A percentile compares a stretch with the other conserved stretches of the same genome.
Conservation (phyloP, 345 rosid genomes). For the Hibiscus syriacus region DNA sequence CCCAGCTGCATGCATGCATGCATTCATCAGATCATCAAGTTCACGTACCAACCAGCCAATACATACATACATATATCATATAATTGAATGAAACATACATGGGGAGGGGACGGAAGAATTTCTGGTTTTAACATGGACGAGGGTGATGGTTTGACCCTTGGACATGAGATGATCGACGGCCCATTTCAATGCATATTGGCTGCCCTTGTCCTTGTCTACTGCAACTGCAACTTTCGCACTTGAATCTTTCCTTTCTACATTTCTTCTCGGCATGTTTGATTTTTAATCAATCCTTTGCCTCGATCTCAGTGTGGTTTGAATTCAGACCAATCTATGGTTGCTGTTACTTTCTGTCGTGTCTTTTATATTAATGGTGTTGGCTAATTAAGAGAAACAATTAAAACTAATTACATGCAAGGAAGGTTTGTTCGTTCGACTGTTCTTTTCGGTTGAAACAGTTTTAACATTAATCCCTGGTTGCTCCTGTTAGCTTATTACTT, state of each 20-base stretch:
- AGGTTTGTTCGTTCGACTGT: background rate
- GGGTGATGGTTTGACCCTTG: constrained; percentile 51
- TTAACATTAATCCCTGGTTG: background rate
- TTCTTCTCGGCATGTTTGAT: constrained; percentile 7
- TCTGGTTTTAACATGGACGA: constrained; percentile 54
- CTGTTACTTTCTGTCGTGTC: background rate
- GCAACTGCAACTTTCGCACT: constrained; percentile 56
- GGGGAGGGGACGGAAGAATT: constrained; percentile 32
- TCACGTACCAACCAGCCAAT: background rate
- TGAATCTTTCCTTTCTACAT: constrained; percentile 21
- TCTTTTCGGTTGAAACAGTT: background rate
- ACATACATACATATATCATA: background rate
- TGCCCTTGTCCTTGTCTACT: constrained; percentile 65
- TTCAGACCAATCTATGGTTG: background rate
- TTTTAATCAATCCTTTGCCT: background rate
- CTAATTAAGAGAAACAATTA: background rate
- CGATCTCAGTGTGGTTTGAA: background rate
- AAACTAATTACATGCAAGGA: background rate
- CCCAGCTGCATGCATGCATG: constrained; percentile 30
- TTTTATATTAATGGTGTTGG: background rate
- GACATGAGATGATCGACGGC: constrained; percentile 48
- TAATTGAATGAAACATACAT: constrained; percentile 17
- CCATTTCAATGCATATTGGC: constrained; percentile 86
- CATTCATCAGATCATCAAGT: background rate
- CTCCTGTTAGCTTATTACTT: too few relatives aligned